phyloP scores from a whole-genome alignment of 2,329 filamentous ascomycete species.

The Zymoseptoria pseudotritici region DNA sequence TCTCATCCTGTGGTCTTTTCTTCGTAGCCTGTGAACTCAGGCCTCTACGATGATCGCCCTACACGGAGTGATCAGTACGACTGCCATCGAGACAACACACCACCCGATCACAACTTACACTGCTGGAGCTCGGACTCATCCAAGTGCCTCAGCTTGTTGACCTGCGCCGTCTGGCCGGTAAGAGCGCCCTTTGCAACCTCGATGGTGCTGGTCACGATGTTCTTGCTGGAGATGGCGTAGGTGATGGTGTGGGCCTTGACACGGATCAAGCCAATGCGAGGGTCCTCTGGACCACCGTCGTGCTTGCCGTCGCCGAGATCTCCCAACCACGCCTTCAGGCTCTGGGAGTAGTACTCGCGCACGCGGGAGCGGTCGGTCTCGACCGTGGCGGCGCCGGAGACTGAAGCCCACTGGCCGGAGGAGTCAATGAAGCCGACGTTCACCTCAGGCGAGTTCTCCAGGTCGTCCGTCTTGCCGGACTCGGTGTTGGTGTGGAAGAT shows the following conservation, averaged over 20 bases:
- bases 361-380: constrained; percentile 62
- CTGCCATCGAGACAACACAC: neutral
- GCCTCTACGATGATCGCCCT: neutral
- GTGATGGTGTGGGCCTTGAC: constrained; percentile 66
- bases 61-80: neutral
- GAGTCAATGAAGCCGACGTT: constrained; percentile 69
- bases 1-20: neutral
- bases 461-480: constrained; percentile 78
- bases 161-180: constrained; percentile 61
- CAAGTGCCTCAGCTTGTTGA: constrained; percentile 72
- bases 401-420: constrained; percentile 76
- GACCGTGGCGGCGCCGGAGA: constrained; percentile 66
- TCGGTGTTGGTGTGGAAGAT: constrained; percentile 90
- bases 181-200: constrained; percentile 70
- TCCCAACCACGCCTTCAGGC: constrained; percentile 77
- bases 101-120: constrained; percentile 35
- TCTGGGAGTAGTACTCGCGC: constrained; percentile 65
- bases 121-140: constrained; percentile 57
- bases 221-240: constrained; percentile 58
- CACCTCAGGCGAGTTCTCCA: constrained; percentile 62
- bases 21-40: neutral
- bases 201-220: constrained; percentile 54
- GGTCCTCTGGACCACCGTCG: constrained; percentile 73
- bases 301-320: constrained; percentile 78
- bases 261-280: constrained; percentile 72